Percentiles rank a stretch among this genome's conserved stretches.
Evolutionary conservation across 176 grass and related monocot genomes (phyloP).

Genomic region (Carex parvula): DNA sequence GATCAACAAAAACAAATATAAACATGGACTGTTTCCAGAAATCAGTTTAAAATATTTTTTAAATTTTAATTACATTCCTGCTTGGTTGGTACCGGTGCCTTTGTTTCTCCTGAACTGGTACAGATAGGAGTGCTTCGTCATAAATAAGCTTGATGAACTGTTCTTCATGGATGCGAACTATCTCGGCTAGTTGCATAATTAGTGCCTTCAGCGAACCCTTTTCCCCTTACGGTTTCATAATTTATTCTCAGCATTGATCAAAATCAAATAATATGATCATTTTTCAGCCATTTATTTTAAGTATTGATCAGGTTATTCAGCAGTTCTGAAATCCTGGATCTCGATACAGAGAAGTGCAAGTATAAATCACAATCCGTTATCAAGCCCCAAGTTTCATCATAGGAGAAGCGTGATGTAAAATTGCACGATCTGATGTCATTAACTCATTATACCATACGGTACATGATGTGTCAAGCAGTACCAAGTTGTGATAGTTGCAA

Average conservation of each 20-base stretch:
- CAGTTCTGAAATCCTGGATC: background rate
- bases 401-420: background rate
- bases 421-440: background rate
- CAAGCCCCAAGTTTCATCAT: background rate
- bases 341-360: background rate
- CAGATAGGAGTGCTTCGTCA: background rate
- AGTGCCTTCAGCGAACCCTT: background rate
- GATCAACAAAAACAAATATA: background rate
- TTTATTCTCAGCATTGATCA: background rate
- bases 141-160: background rate
- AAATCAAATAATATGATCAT: background rate
- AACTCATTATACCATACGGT: background rate
- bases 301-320: background rate
- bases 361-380: background rate
- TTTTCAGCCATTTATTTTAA: background rate
- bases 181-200: background rate
- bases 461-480: constrained; percentile 7
- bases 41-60: background rate
- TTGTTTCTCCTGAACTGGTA: background rate
- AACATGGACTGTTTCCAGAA: background rate
- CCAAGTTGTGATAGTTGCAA: background rate
- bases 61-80: background rate
- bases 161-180: background rate
- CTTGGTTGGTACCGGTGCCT: background rate
- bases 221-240: background rate